Evolutionary conservation across 1,139 yeast genomes (phyloP).

Genomic region (Saccharomyces hybrid): DNA sequence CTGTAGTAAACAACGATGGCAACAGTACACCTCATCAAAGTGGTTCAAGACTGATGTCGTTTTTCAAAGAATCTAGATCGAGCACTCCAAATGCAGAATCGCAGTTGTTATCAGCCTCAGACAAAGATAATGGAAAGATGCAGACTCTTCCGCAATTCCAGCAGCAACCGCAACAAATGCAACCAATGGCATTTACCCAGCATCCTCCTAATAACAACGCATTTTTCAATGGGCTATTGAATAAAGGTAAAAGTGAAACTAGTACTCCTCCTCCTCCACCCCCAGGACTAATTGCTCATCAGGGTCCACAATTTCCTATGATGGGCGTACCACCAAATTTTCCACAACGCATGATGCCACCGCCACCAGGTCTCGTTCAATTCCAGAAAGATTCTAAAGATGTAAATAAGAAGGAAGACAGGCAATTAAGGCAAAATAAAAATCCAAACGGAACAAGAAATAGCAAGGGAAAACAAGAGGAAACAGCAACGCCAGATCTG

Average conservation of each 20-base stretch:
- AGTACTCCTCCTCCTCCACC: constrained; percentile 8
- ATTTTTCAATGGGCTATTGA: constrained; percentile 28
- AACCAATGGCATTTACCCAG: constrained; percentile 5
- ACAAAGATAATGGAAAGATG: constrained; percentile 4
- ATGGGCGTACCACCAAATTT: constrained; percentile 6
- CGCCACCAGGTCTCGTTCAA: constrained; percentile 10
- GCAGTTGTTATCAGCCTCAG: constrained; percentile 6
- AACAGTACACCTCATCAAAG: constrained; percentile 9
- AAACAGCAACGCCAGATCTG: constrained; percentile 4
- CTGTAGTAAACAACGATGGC: constrained; percentile 3
- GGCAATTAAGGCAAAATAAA: constrained; percentile 27
- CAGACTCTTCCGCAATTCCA: constrained; percentile 9
- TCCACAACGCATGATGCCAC: constrained; percentile 23
- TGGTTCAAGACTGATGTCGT: constrained; percentile 29
- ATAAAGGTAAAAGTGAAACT: constrained; percentile 18
- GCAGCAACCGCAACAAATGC: constrained; percentile 8
- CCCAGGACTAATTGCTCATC: constrained; percentile 12
- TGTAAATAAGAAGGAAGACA: constrained; percentile 7
- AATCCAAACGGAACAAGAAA: constrained; percentile 19
- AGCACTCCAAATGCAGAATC: constrained; percentile 5
- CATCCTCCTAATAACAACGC: constrained; percentile 19
- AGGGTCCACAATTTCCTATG: constrained; percentile 5
- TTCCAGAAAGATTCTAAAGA: background rate
- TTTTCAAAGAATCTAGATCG: constrained; percentile 18
- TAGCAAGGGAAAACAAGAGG: constrained; percentile 2